Percentiles rank a stretch among this genome's conserved stretches.
phyloP scores from a whole-genome alignment of 768 basidiomycete genomes.

The Amanita pallidorosea region DNA sequence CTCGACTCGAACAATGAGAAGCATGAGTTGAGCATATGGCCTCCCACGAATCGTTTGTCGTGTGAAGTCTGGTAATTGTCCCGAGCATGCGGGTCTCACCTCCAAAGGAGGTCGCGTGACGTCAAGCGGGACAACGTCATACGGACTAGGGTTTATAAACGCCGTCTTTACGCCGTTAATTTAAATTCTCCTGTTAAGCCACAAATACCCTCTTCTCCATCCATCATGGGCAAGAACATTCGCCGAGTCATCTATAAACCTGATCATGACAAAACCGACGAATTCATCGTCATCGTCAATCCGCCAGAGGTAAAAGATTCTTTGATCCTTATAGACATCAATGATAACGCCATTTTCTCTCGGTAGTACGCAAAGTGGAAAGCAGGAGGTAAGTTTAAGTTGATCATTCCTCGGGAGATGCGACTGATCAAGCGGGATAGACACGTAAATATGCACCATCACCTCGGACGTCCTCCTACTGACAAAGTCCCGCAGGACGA shows the following conservation, averaged over 20 bases:
- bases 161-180: not conserved
- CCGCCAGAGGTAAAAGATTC: slow-evolving; percentile 41
- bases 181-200: not conserved
- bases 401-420: slow-evolving; percentile 9
- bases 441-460: slow-evolving; percentile 44
- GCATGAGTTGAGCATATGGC: not conserved
- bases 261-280: slow-evolving; percentile 57
- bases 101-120: slow-evolving; percentile 15
- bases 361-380: slow-evolving; percentile 70
- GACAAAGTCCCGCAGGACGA: slow-evolving; percentile 32
- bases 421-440: slow-evolving; percentile 22
- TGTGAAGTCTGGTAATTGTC: not conserved
- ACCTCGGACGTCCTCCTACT: not conserved
- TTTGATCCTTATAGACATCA: not conserved
- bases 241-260: slow-evolving; percentile 78
- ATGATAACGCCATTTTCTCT: slow-evolving; percentile 1
- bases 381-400: slow-evolving; percentile 48
- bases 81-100: no score
- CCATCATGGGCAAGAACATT: slow-evolving; percentile 34
- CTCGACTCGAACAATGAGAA: slow-evolving; percentile 7
- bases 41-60: not conserved
- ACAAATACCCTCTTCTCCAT: not conserved
- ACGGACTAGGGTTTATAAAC: not conserved
- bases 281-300: slow-evolving; percentile 64
- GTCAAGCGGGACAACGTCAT: slow-evolving; percentile 10